Percentiles rank a stretch among this genome's conserved stretches.
Evolutionary conservation across 805 yeast genomes (phyloP).

Genomic region (Debaryomyces tyrocola): DNA sequence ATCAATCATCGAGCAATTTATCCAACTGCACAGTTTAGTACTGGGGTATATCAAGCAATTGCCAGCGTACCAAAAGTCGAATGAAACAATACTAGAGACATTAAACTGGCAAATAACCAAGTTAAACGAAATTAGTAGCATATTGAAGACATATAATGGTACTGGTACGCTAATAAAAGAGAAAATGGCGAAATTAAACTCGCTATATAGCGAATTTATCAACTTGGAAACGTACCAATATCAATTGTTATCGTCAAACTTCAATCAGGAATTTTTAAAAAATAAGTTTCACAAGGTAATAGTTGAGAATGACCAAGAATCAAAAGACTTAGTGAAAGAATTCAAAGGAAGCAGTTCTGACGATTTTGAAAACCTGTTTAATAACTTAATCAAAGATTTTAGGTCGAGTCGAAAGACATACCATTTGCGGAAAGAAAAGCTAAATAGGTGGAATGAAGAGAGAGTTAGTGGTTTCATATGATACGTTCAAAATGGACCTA

Average conservation of each 20-base stretch:
- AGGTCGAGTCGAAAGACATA: slow-evolving; percentile 25
- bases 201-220: slow-evolving; percentile 30
- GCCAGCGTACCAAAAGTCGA: slow-evolving; percentile 16
- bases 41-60: slow-evolving; percentile 31
- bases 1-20: slow-evolving; percentile 23
- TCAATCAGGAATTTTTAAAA: slow-evolving; percentile 31
- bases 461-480: slow-evolving; percentile 41
- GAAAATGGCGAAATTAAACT: slow-evolving; percentile 22
- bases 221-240: slow-evolving; percentile 38
- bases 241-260: slow-evolving; percentile 37
- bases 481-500: no score
- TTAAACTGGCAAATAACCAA: slow-evolving; percentile 15
- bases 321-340: slow-evolving; percentile 15
- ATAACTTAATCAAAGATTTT: slow-evolving; percentile 16
- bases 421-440: slow-evolving; percentile 37
- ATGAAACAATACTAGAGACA: slow-evolving; percentile 8
- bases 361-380: slow-evolving; percentile 7
- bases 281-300: slow-evolving; percentile 26
- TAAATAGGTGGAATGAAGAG: slow-evolving; percentile 45
- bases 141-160: slow-evolving; percentile 20
- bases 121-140: slow-evolving; percentile 20
- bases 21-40: slow-evolving; percentile 26
- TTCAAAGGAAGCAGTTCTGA: slow-evolving; percentile 6
- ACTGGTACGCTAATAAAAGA: slow-evolving; percentile 20
- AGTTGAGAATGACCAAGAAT: slow-evolving; percentile 19